These are phyloP conservation scores for Saksenaea oblongispora DNA, from an alignment of 371 early-diverging fungal species.

Conservation along the genomic window DNA sequence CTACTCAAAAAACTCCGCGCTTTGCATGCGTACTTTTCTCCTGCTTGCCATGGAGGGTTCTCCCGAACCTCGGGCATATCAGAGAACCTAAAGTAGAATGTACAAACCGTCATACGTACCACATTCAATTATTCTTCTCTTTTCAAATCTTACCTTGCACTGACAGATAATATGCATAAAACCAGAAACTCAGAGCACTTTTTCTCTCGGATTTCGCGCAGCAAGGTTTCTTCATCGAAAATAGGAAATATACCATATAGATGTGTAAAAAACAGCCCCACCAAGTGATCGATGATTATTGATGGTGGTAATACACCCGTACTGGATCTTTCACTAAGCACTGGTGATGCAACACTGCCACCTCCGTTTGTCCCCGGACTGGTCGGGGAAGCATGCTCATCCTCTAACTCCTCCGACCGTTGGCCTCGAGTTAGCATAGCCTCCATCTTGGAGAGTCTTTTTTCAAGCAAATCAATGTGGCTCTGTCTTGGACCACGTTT, in stretches of 20 bases:
- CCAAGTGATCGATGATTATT: background rate
- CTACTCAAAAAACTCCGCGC: background rate
- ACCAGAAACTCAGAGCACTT: background rate
- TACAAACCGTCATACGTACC: background rate
- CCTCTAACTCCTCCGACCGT: background rate
- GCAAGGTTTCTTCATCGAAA: background rate
- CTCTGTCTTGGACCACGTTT: slow-evolving; percentile 2
- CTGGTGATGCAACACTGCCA: background rate
- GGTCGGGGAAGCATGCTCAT: background rate
- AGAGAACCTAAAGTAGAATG: background rate
- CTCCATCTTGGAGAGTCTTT: background rate
- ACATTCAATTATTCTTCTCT: background rate
- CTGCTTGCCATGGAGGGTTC: background rate
- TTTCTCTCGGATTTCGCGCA: background rate
- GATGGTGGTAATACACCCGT: background rate
- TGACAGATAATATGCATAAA: background rate
- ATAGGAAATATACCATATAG: background rate
- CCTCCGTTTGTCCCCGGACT: background rate
- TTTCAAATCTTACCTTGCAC: background rate
- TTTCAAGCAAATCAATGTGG: slow-evolving; percentile 1
- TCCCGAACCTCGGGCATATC: background rate
- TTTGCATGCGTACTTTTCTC: background rate
- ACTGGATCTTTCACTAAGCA: background rate
- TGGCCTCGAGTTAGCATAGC: background rate
- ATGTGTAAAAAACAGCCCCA: slow-evolving; percentile 1